A percentile compares a stretch with the other conserved stretches of the same genome.
Evolutionary conservation across 768 basidiomycete genomes (phyloP).

Genomic region (Tylopilus sp.): DNA sequence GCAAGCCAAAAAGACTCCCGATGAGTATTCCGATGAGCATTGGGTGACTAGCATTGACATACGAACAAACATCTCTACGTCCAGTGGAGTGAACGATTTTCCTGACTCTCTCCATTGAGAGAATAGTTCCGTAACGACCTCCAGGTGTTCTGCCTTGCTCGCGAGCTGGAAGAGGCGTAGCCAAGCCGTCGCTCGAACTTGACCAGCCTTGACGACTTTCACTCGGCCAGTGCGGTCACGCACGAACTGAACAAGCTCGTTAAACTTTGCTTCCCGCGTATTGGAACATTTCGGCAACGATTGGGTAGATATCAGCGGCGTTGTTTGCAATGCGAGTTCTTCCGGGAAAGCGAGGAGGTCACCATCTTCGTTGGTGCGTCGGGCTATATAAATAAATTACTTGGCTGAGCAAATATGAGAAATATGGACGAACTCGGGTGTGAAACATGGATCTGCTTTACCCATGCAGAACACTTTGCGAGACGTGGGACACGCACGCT

Average conservation of each 20-base stretch:
- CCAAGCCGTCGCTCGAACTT: conserved; percentile 48
- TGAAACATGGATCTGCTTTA: conserved; percentile 19
- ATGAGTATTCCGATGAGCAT: background rate
- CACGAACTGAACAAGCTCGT: conserved; percentile 25
- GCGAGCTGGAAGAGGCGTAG: conserved; percentile 49
- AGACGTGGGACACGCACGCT: conserved; percentile 1
- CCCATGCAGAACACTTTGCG: conserved; percentile 3
- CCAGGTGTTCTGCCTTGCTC: conserved; percentile 46
- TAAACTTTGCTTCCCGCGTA: conserved; percentile 22
- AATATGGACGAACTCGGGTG: conserved; percentile 20
- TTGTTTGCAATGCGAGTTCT: background rate
- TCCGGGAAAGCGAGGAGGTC: conserved; percentile 12
- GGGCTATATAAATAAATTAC: conserved; percentile 14
- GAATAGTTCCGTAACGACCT: conserved; percentile 42
- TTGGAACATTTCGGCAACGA: background rate
- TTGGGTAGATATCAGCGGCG: background rate
- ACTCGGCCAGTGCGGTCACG: conserved; percentile 27
- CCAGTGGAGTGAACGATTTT: conserved; percentile 35
- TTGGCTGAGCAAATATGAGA: background rate
- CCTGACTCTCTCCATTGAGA: conserved; percentile 49
- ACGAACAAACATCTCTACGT: conserved; percentile 54
- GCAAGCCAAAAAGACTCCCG: background rate
- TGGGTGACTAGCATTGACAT: conserved; percentile 32
- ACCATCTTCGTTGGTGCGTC: conserved; percentile 5
- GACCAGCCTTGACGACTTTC: conserved; percentile 28